Percentiles rank a stretch among this genome's conserved stretches.
Conservation (phyloP, 225 moss, liverwort and hornwort species). For the Neckera pumila region DNA sequence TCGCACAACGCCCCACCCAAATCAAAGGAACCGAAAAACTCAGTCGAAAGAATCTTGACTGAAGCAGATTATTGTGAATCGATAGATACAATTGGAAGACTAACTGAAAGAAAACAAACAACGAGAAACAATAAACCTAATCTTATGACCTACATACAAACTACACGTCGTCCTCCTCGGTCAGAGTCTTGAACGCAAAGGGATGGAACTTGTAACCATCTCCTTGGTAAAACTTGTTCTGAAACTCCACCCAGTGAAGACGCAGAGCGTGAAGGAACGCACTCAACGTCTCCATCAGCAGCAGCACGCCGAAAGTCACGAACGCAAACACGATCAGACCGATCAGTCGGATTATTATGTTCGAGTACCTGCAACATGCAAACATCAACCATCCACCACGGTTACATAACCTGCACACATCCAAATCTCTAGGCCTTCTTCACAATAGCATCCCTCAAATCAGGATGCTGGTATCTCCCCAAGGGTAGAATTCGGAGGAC, state of each 20-base stretch:
- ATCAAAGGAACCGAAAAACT: not conserved
- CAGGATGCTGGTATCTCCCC: not conserved
- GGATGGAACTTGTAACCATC: slow-evolving; percentile 97
- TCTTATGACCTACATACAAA: not conserved
- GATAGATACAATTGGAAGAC: slow-evolving; percentile 8
- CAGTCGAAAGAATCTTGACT: not conserved
- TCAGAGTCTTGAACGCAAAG: slow-evolving; percentile 62
- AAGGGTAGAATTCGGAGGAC: not conserved
- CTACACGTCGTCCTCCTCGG: slow-evolving; percentile 73
- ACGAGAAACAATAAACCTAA: not conserved
- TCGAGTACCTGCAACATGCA: slow-evolving; percentile 55
- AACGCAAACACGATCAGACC: slow-evolving; percentile 69
- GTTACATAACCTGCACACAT: not conserved
- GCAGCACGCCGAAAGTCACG: slow-evolving; percentile 72
- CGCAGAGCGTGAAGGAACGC: slow-evolving; percentile 94
- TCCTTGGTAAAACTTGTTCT: slow-evolving; percentile 86
- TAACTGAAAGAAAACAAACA: not conserved
- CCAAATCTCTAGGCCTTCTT: not conserved
- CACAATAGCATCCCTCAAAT: not conserved
- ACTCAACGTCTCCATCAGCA: slow-evolving; percentile 90
- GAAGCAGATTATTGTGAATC: not conserved
- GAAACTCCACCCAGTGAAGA: slow-evolving; percentile 97
- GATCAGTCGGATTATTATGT: slow-evolving; percentile 54
- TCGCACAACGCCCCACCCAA: not conserved
- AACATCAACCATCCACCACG: not conserved